Evolutionary conservation across 192 early-diverging fungal genomes (phyloP), one percentile per base, ranked within the genome.

Genomic region (Glomus cerebriforme): DNA sequence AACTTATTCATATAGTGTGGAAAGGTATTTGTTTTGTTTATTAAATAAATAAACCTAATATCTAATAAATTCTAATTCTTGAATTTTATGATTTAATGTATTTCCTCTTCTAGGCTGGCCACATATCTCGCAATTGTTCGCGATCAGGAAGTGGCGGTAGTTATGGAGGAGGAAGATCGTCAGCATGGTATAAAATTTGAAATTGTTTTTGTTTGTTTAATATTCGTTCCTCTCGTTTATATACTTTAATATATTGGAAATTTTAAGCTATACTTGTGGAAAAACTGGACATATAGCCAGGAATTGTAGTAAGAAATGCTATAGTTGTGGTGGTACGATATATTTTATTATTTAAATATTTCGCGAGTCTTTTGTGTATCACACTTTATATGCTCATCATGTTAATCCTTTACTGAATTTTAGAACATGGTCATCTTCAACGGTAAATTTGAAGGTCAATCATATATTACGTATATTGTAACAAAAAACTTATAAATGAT

Each of bases 311-410:
- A 68, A 43, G 35, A 68, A 12, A 24, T 68, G 66, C 7, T 68
- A 39, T 39, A n/a, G 35, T n/a, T 68, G 66, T 68, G 66, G 66
- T 19, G 66, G 66, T 68, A 68, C 3, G 29, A 39, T n/a, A 37
- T 22, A 43, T 34, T 31, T 65, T 19, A 34, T 22, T 67, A 1
- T 34, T 67, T 7, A 22, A 34, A 22, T 37, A 8, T 37, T 67
- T 37, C 19, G 19, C 32, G 27, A 17, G 27, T 67, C 37, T 34
- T 67, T 7, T 29, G 27, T 27, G 2, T 29, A 64, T 32, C 26
- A 9, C 39, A 43, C 0, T 19, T 49, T 17, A 54, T 67, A 22
- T 22, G 27, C 27, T 67, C 2, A 67, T 37, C n/a, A n/a, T n/a
- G n/a, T n/a, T 43, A 12, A 31, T 43, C n/a, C 3, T 24, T 9